Evolutionary conservation across 1,284 basidiomycete species (phyloP), one percentile per base, ranked within the genome.

Genomic region (Inonotus obliquus): DNA sequence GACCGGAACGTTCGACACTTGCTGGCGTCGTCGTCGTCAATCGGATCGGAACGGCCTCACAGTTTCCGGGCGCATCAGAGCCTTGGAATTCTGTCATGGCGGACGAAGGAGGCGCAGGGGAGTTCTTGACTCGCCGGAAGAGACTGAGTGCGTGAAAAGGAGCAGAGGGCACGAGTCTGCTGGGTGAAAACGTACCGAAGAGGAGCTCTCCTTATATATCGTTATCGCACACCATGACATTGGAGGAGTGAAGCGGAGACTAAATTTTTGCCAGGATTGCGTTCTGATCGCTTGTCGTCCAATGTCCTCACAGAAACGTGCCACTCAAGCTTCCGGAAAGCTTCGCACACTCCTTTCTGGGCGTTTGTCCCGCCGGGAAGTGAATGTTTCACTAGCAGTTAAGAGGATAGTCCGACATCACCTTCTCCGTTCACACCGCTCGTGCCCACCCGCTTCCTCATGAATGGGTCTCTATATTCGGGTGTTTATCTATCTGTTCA

Each of bases 191-290:
- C 17, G 10, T n/a, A 25, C 21, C 21, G 21, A 35, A 45, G 25
- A 27, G 23, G 23, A 21, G 29, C 39, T 41, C 55, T 47, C 45
- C 19, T 45, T 57, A 6, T 41, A 57, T 39, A 19, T 35, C 27
- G 52, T 47, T 57, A 47, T 57, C 45, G 39, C 21, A 11, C 13
- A 45, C 41, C 0, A 57, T 48, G 45, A 27, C 55, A 39, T 9
- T 56, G 7, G 25, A 27, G 17, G 38, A 41, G 27, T 55, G 14
- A 57, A 29, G 35, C 55, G 55, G 55, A 57, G 55, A 57, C 55
- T 57, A 45, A 57, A 57, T 47, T 57, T 45, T 57, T 45, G 27
- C 21, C 32, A 48, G 44, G 23, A 39, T 45, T 57, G 55, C 55
- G 55, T 17, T 45, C 27, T 57, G 55, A 57, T 57, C 55, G 54